Evolutionary conservation across 1,139 yeast species (phyloP).

Genomic region (Scheffersomyces stambukii): DNA sequence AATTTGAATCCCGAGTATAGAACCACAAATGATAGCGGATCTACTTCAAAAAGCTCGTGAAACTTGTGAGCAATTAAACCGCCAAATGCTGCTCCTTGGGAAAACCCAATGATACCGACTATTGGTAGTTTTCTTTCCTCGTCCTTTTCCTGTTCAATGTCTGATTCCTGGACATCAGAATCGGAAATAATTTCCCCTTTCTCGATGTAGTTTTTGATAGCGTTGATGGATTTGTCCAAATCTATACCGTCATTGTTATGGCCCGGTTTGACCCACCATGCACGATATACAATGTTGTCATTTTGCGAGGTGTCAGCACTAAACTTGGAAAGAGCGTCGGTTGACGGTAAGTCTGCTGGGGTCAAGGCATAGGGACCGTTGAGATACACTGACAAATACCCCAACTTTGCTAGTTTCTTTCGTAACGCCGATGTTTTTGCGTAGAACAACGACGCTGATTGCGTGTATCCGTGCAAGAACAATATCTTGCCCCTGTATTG

Average conservation of each 20-base stretch:
- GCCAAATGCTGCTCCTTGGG: conserved; percentile 52
- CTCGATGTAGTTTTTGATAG: conserved; percentile 27
- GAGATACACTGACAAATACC: conserved; percentile 65
- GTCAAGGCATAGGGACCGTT: conserved; percentile 70
- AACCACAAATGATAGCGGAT: conserved; percentile 61
- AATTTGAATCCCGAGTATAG: conserved; percentile 76
- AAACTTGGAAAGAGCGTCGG: conserved; percentile 42
- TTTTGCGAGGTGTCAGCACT: conserved; percentile 23
- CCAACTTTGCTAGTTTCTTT: conserved; percentile 31
- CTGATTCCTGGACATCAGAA: not conserved
- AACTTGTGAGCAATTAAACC: conserved; percentile 34
- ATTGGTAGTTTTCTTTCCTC: conserved; percentile 28
- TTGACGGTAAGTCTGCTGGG: conserved; percentile 62
- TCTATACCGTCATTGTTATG: conserved; percentile 19
- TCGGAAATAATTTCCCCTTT: conserved; percentile 30
- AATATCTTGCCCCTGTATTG: conserved; percentile 26
- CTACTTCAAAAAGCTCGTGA: conserved; percentile 21
- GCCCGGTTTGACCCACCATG: conserved; percentile 36
- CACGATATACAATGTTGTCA: conserved; percentile 23
- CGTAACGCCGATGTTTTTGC: conserved; percentile 45
- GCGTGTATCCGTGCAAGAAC: conserved; percentile 45
- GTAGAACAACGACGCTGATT: conserved; percentile 40
- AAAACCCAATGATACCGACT: conserved; percentile 41
- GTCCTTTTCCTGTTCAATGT: conserved; percentile 23
- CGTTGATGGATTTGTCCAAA: conserved; percentile 24